phyloP scores from a whole-genome alignment of 257 asterid species.

The Solanum clarkiae region DNA sequence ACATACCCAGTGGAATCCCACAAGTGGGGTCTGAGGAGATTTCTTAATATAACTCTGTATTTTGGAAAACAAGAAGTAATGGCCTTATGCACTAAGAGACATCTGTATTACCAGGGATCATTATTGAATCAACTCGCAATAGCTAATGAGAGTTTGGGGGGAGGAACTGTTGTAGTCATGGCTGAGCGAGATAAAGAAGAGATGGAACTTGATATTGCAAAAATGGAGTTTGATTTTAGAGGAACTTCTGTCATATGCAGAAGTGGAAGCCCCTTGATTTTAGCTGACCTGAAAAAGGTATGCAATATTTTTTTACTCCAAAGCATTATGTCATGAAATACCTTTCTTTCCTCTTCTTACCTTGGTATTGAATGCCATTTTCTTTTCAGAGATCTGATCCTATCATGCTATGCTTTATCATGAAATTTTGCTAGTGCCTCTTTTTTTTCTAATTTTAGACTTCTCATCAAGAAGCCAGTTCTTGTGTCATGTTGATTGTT shows the following conservation, averaged over 20 bases:
- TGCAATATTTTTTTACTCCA: neutral
- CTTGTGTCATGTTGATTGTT: neutral
- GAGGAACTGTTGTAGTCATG: constrained; percentile 85
- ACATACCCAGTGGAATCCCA: no score
- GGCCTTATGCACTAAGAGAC: neutral
- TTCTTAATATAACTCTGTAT: neutral
- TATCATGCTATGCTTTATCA: neutral
- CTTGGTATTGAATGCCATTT: neutral
- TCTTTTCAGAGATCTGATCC: neutral
- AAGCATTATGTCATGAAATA: neutral
- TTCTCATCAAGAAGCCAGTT: neutral
- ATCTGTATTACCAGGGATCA: constrained; percentile 46
- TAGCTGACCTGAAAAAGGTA: constrained; percentile 80
- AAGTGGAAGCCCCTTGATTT: constrained; percentile 84
- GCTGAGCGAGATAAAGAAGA: constrained; percentile 95
- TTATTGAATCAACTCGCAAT: constrained; percentile 77
- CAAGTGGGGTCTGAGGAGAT: no score
- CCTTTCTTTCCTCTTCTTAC: neutral
- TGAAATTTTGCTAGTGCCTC: neutral
- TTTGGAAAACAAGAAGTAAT: neutral
- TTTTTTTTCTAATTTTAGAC: neutral
- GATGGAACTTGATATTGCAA: constrained; percentile 88
- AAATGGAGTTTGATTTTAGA: constrained; percentile 82
- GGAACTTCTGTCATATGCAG: constrained; percentile 93
- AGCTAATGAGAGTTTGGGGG: constrained; percentile 89